These are phyloP conservation scores for Ascoidea tarda DNA, from an alignment of 805 yeast genomes.

Conservation along the genomic window DNA sequence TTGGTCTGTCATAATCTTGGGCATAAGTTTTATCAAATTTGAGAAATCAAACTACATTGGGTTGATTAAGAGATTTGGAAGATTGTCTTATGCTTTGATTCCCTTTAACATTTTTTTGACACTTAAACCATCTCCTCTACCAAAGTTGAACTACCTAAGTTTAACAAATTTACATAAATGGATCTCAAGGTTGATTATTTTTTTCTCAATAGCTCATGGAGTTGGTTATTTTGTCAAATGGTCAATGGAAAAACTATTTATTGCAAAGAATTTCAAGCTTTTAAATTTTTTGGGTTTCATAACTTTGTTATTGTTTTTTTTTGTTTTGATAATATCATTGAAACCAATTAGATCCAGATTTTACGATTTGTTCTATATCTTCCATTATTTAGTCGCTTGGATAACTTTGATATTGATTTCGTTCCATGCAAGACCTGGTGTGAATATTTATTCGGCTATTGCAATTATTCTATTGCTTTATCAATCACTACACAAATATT, in stretches of 20 bases:
- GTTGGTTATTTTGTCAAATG: conserved; percentile 37
- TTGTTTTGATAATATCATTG: conserved; percentile 31
- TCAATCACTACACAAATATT: conserved; percentile 23
- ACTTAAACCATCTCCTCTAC: conserved; percentile 39
- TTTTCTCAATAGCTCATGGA: conserved; percentile 33
- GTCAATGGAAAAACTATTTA: conserved; percentile 22
- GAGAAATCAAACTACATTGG: conserved; percentile 20
- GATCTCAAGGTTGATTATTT: conserved; percentile 45
- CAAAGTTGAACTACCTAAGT: conserved; percentile 35
- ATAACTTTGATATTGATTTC: conserved; percentile 28
- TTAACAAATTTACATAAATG: conserved; percentile 52
- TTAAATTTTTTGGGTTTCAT: conserved; percentile 41
- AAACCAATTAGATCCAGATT: conserved; percentile 30
- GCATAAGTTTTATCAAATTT: conserved; percentile 22
- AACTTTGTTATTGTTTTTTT: conserved; percentile 20
- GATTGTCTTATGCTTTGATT: conserved; percentile 41
- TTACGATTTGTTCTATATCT: conserved; percentile 40
- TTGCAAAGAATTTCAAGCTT: conserved; percentile 19
- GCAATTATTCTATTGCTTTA: conserved; percentile 19
- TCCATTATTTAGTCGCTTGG: conserved; percentile 40
- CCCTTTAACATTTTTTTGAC: conserved; percentile 45
- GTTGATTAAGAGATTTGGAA: conserved; percentile 42
- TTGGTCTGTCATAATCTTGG: conserved; percentile 21
- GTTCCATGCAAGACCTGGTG: conserved; percentile 64
- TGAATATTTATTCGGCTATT: conserved; percentile 21